Evolutionary conservation across 257 asterid species (phyloP), one percentile per base, ranked within the genome.

Genomic region (Solanum tarijense): DNA sequence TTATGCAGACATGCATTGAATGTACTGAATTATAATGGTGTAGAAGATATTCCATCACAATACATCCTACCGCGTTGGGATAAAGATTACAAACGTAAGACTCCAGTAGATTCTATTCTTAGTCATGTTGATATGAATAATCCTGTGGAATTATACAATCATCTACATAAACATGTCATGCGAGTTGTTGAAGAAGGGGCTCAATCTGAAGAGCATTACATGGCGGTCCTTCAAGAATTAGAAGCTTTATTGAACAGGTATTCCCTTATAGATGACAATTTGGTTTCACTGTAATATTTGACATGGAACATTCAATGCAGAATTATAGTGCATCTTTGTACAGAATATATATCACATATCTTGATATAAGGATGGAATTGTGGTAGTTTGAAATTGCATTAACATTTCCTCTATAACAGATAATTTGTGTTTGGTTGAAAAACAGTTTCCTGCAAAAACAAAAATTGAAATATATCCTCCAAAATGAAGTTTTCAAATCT

Each of bases 1-100:
- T 90, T 94, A 83, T 94, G 96, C 90, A 87, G 95, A 90, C 96
- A 92, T 60, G 95, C 94, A 0, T 83, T 93, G 84, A 90, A 90
- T 86, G 96, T 93, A 88, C 93, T 94, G 21, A 92, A 87, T 68
- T 92, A 93, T 55, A 92, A 92, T 72, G 95, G 94, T 7, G 86
- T 93, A 5, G 93, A 91, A 90, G 94, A 91, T 89, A 88, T 93
- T 86, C 95, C 95, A 78, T 86, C 89, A 4, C 93, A 90, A 81
- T 92, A 92, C 89, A 92, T 94, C 84, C 91, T 93, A 31, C 89
- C 84, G 1, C 94, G 92, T 25, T 94, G 96, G 96, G 76, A 74
- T 74, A 90, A 90, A 87, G 92, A 90, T 71, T 93, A 89, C 75
- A 94, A 89, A 89, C 76, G 87, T 25, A 89, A 86, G 76, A 87